phyloP scores from a whole-genome alignment of 352 stramenopile genomes.

The Pythium phragmiticola region DNA sequence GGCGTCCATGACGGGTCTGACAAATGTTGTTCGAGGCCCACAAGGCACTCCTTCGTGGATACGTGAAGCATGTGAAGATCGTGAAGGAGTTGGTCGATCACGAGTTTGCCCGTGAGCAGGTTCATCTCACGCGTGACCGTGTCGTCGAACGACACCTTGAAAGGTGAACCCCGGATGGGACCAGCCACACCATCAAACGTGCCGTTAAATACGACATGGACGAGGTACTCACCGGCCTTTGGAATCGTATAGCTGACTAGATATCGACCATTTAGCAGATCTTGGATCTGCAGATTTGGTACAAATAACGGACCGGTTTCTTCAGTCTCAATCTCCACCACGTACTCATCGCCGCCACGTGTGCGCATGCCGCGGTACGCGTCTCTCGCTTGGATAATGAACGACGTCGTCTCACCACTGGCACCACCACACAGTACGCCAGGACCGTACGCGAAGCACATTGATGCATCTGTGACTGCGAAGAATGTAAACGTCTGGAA shows the following conservation, averaged over 20 bases:
- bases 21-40: slow-evolving; percentile 70
- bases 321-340: slow-evolving; percentile 59
- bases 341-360: slow-evolving; percentile 93
- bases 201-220: slow-evolving; percentile 90
- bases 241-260: slow-evolving; percentile 89
- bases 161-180: slow-evolving; percentile 90
- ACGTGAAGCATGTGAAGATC: slow-evolving; percentile 64
- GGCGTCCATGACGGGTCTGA: slow-evolving; percentile 55
- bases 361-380: slow-evolving; percentile 70
- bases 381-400: slow-evolving; percentile 88
- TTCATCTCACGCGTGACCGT: slow-evolving; percentile 81
- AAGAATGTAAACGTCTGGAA: slow-evolving; percentile 94
- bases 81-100: slow-evolving; percentile 66
- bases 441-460: slow-evolving; percentile 93
- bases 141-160: slow-evolving; percentile 76
- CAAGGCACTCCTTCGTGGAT: slow-evolving; percentile 63
- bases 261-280: slow-evolving; percentile 94
- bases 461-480: slow-evolving; percentile 82
- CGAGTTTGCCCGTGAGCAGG: slow-evolving; percentile 77
- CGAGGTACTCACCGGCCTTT: slow-evolving; percentile 76
- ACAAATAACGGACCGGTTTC: slow-evolving; percentile 52
- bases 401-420: slow-evolving; percentile 69
- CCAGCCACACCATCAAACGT: slow-evolving; percentile 91
- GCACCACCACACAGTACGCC: slow-evolving; percentile 87
- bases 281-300: slow-evolving; percentile 63